Evolutionary conservation across 495 filamentous ascomycete species (phyloP).

Genomic region (Ascobolus immersus): DNA sequence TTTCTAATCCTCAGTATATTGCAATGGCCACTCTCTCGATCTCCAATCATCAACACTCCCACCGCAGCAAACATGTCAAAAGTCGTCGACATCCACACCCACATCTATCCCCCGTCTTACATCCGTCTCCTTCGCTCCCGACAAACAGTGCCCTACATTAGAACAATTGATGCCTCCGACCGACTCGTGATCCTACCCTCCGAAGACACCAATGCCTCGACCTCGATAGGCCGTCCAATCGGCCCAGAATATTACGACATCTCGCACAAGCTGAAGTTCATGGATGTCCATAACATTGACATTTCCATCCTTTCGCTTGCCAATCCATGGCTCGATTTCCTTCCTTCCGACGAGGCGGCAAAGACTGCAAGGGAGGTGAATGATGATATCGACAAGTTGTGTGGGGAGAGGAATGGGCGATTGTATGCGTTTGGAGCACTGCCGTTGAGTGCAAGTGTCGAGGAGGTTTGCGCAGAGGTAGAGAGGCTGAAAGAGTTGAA

Average conservation of each 20-base stretch:
- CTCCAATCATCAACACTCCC: too few species aligned
- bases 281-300: slow-evolving; percentile 59
- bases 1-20: too few species aligned
- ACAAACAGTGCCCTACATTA: slow-evolving; percentile 52
- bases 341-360: slow-evolving; percentile 34
- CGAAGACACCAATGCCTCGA: slow-evolving; percentile 33
- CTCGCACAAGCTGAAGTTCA: slow-evolving; percentile 54
- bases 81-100: slow-evolving; percentile 78
- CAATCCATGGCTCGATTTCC: slow-evolving; percentile 89
- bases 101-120: slow-evolving; percentile 74
- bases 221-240: slow-evolving; percentile 20
- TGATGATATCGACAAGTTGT: slow-evolving; percentile 45
- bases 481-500: slow-evolving; percentile 29
- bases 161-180: slow-evolving; percentile 33
- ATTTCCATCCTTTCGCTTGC: slow-evolving; percentile 71
- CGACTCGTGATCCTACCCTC: slow-evolving; percentile 60
- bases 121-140: slow-evolving; percentile 56
- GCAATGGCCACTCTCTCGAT: too few species aligned
- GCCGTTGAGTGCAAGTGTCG: slow-evolving; percentile 41
- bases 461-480: slow-evolving; percentile 39
- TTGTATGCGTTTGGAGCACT: slow-evolving; percentile 64
- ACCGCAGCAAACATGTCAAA: slow-evolving; percentile 12
- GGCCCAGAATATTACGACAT: slow-evolving; percentile 21
- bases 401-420: slow-evolving; percentile 28
- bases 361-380: slow-evolving; percentile 42